Evolutionary conservation across 352 stramenopile species (phyloP), one percentile per base, ranked within the genome.

Genomic region (Phytopythium boreale): DNA sequence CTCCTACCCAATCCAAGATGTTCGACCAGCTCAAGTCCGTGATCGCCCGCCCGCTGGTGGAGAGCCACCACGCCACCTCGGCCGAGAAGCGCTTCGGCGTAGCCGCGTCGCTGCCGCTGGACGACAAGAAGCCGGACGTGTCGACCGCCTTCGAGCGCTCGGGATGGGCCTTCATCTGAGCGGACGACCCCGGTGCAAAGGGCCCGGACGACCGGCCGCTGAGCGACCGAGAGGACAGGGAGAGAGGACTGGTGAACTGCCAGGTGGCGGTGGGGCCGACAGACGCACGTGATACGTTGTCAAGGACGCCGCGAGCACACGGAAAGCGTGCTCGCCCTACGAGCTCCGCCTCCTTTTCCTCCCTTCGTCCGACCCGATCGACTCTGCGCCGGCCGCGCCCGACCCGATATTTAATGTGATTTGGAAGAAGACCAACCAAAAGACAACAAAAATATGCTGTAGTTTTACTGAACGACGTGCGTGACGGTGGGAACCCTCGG

Each of bases 121-220:
- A 82, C 29, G 57, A 80, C 61, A 66, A 74, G 46, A 84, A 76
- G 68, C 59, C 65, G 31, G 82, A 92, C 64, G 56, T 74, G 9
- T 89, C 82, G 46, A 87, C 82, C n/a, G 82, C 82, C 20, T 92
- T 92, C 61, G 80, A 92, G 66, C 80, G 80, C 55, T 92, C 83
- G 24, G 83, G 83, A 44, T 92, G 83, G 83, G 76, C 75, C 19
- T 92, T 78, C 74, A 92, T 92, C 62, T 92, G 77, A 82, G 44
- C 53, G n/a, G 19, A 4, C 26, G 55, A 1, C 19, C 9, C 22
- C 49, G 27, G 52, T 12, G 29, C 27, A 19, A 20, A 7, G 46
- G 46, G 12, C 22, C 9, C 2, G 9, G 1, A 29, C 47, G 47
- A 53, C 24, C 6, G 24, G 15, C 47, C 24, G 49, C 24, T 15